A percentile compares a stretch with the other conserved stretches of the same genome.
Evolutionary conservation across 148 eudicot genomes (phyloP).

Genomic region (Dysphania ambrosioides): DNA sequence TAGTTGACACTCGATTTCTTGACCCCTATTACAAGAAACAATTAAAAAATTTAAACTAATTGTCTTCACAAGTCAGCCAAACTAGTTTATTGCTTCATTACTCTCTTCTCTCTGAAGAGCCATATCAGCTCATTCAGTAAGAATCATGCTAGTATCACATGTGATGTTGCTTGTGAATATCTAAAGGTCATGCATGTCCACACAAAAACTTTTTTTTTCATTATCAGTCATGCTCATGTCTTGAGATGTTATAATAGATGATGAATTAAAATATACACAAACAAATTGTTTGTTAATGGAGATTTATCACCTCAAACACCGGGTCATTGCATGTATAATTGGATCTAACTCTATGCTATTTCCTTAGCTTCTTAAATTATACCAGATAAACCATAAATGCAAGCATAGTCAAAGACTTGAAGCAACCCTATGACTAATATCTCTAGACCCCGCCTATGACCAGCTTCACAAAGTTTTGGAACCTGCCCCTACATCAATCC

Average conservation of each 20-base stretch:
- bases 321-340: neutral
- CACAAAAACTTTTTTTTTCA: neutral
- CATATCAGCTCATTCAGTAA: neutral
- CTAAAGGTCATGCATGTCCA: neutral
- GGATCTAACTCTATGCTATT: neutral
- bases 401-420: neutral
- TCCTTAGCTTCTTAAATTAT: neutral
- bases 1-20: no score
- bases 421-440: neutral
- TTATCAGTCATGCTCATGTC: neutral
- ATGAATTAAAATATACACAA: neutral
- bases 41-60: neutral
- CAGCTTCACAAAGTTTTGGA: neutral
- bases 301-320: neutral
- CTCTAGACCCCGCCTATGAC: neutral
- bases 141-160: neutral
- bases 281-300: neutral
- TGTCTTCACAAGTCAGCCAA: neutral
- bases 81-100: neutral
- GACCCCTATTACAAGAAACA: neutral
- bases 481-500: neutral
- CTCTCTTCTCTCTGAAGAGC: neutral
- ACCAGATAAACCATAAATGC: neutral
- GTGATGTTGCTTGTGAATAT: neutral
- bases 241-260: neutral